Percentiles rank a stretch among this genome's conserved stretches.
These are phyloP conservation scores for Penicillium sp. DNA, from an alignment of 2,329 filamentous ascomycete genomes.

Conservation along the genomic window DNA sequence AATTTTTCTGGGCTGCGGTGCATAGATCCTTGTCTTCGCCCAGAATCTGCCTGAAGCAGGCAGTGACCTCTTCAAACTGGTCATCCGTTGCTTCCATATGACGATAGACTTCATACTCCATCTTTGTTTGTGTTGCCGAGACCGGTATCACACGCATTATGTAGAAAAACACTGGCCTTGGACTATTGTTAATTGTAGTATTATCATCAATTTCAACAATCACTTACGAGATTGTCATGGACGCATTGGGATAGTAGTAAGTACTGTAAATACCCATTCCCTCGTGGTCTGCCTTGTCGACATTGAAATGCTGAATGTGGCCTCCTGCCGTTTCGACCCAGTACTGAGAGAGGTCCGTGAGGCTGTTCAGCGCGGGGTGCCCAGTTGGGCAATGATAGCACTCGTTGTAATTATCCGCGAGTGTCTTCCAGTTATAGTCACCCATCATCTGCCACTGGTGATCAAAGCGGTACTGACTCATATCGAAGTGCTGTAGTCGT, in stretches of 20 bases:
- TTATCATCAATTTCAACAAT: no score
- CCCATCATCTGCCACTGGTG: slow-evolving; percentile 19
- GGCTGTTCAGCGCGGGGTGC: not conserved
- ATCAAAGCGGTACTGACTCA: slow-evolving; percentile 22
- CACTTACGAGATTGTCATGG: not conserved
- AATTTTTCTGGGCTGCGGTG: slow-evolving; percentile 60
- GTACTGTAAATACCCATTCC: not conserved
- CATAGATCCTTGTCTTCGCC: slow-evolving; percentile 39
- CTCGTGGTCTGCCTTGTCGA: not conserved
- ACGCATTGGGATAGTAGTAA: not conserved
- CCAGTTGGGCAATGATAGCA: slow-evolving; percentile 49
- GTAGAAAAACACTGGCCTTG: not conserved
- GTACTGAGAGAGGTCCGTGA: not conserved
- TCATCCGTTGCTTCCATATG: not conserved
- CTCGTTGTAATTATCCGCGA: slow-evolving; percentile 42
- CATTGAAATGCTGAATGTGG: not conserved
- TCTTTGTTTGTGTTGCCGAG: not conserved
- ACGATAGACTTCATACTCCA: not conserved
- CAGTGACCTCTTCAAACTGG: not conserved
- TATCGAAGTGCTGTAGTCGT: slow-evolving; percentile 16
- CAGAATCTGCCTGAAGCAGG: not conserved
- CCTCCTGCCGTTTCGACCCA: not conserved
- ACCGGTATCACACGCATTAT: not conserved
- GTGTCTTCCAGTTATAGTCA: slow-evolving; percentile 26
- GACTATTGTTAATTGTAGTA: no score